Conservation (phyloP, 139 green algal species). For the Auxenochlorella protothecoides region DNA sequence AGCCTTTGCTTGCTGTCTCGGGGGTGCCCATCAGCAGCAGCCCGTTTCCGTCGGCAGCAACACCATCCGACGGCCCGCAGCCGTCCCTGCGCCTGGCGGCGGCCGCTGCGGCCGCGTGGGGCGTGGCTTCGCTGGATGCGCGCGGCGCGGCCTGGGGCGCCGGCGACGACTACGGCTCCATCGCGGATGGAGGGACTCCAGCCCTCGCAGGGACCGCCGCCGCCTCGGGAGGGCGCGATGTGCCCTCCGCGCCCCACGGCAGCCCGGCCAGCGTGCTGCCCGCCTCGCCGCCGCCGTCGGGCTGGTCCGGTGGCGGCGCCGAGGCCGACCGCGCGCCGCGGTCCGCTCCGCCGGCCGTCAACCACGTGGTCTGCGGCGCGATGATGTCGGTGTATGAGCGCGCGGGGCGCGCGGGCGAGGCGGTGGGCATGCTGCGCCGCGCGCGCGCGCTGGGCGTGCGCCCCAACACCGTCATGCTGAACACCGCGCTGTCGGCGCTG, state of each 20-base stretch:
- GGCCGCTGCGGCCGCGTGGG: no score
- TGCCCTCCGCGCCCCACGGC: no score
- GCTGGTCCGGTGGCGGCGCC: not conserved
- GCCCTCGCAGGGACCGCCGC: not conserved
- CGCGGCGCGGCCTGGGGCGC: no score
- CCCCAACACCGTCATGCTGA: conserved; percentile 70
- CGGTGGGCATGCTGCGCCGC: conserved; percentile 48
- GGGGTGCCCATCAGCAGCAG: no score
- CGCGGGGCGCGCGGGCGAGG: conserved; percentile 51
- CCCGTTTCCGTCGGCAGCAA: no score
- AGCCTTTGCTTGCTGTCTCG: no score
- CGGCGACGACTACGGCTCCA: no score
- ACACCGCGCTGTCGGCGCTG: conserved; percentile 67
- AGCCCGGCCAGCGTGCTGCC: not conserved
- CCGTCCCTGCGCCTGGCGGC: no score
- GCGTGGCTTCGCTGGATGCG: no score
- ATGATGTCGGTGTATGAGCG: conserved; percentile 79
- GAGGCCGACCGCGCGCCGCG: not conserved
- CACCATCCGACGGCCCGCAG: no score
- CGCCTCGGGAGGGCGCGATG: not conserved
- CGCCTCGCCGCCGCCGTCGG: not conserved
- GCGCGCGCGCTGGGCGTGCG: conserved; percentile 38
- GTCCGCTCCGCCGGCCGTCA: conserved; percentile 25
- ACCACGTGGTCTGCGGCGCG: conserved; percentile 70
- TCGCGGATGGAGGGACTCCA: no score